These are phyloP conservation scores for Leccinellum luteum DNA, from an alignment of 768 basidiomycete genomes.

Conservation along the genomic window DNA sequence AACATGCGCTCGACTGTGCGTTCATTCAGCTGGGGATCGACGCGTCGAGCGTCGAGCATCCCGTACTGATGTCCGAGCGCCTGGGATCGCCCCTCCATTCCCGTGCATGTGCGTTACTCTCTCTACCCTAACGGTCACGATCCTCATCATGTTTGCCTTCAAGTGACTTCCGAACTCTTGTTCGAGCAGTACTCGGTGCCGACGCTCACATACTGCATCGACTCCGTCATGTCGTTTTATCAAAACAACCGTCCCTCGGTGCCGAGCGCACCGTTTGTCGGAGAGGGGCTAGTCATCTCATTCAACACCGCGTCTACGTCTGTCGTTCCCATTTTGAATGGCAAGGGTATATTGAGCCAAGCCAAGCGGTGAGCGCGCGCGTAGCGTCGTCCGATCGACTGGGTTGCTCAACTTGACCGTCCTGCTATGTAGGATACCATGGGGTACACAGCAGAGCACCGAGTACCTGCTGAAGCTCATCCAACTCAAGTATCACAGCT, in stretches of 20 bases:
- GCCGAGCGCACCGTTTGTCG: constrained; percentile 36
- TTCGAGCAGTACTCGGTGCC: constrained; percentile 93
- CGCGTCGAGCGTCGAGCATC: constrained; percentile 72
- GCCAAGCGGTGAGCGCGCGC: constrained; percentile 68
- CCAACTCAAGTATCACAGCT: constrained; percentile 93
- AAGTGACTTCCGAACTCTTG: constrained; percentile 94
- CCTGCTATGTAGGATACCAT: constrained; percentile 74
- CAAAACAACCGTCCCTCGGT: constrained; percentile 56
- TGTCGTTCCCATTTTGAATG: constrained; percentile 81
- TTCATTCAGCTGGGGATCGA: constrained; percentile 87
- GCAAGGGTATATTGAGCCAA: constrained; percentile 79
- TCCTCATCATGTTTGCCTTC: not conserved
- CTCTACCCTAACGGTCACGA: not conserved
- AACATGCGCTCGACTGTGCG: constrained; percentile 90
- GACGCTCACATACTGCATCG: constrained; percentile 82
- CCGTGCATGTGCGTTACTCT: constrained; percentile 61
- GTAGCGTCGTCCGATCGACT: not conserved
- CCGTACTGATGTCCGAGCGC: constrained; percentile 91
- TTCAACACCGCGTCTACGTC: constrained; percentile 92
- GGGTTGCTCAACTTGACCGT: not conserved
- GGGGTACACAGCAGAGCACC: constrained; percentile 87
- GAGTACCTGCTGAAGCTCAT: constrained; percentile 92
- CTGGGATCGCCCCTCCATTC: constrained; percentile 88
- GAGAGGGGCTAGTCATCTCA: constrained; percentile 84
- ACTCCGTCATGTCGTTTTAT: constrained; percentile 91